These are phyloP conservation scores for Camellia oleifera DNA, from an alignment of 179 eudicot genomes.

Conservation along the genomic window DNA sequence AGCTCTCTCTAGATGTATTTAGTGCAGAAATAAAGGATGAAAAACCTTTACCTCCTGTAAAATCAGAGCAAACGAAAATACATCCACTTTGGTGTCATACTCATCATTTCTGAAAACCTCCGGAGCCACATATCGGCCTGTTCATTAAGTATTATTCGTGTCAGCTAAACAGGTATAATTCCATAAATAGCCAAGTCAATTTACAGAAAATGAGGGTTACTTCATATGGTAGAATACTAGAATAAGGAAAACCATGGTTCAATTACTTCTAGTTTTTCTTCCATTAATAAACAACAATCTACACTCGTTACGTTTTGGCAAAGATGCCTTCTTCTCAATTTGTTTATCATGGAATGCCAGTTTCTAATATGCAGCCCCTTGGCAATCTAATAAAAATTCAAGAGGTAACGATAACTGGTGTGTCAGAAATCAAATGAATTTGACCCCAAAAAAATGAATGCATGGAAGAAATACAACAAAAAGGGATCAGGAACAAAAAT, in stretches of 20 bases:
- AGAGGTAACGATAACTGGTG: neutral
- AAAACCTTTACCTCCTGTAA: slow-evolving; percentile 71
- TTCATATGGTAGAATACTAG: neutral
- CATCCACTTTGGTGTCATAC: slow-evolving; percentile 91
- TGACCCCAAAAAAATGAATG: neutral
- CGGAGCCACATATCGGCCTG: slow-evolving; percentile 91
- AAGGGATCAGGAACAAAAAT: neutral
- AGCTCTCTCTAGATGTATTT: neutral
- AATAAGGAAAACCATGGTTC: neutral
- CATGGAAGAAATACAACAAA: neutral
- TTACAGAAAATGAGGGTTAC: neutral
- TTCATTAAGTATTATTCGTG: slow-evolving; percentile 14
- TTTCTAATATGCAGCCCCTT: neutral
- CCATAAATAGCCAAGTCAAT: neutral
- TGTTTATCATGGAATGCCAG: neutral
- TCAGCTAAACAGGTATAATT: neutral
- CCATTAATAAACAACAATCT: too few species aligned
- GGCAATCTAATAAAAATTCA: neutral
- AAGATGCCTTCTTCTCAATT: neutral
- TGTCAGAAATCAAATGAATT: neutral
- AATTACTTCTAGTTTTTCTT: neutral
- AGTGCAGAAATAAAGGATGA: neutral
- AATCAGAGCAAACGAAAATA: slow-evolving; percentile 89
- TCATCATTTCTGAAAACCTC: slow-evolving; percentile 86
- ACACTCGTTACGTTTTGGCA: neutral